Percentiles rank a stretch among this genome's conserved stretches.
phyloP scores from a whole-genome alignment of 352 stramenopile species.

The Pythium angustatum region DNA sequence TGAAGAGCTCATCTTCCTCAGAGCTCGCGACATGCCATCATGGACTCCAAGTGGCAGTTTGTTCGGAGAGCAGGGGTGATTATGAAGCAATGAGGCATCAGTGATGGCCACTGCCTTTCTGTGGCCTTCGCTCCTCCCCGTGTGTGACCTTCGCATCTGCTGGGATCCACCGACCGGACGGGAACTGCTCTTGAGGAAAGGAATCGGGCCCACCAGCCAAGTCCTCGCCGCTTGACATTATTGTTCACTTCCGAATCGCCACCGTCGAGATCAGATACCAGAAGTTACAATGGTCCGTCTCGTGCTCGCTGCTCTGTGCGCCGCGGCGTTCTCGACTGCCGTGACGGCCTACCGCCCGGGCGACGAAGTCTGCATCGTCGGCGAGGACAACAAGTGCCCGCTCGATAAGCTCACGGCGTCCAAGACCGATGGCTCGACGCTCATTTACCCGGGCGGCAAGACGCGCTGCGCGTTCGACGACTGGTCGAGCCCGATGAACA shows the following conservation, averaged over 20 bases:
- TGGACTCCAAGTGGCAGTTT: no score
- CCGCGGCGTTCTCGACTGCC: constrained; percentile 1
- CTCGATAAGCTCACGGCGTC: constrained; percentile 54
- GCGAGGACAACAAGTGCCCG: constrained; percentile 43
- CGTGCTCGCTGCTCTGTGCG: constrained; percentile 16
- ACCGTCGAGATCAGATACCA: not conserved
- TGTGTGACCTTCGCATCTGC: no score
- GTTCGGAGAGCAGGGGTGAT: no score
- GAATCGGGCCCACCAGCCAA: not conserved
- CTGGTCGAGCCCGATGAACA: constrained; percentile 30
- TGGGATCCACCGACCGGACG: constrained; percentile 9
- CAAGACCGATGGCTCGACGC: constrained; percentile 42
- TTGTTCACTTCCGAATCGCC: constrained; percentile 23
- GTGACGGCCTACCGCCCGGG: constrained; percentile 35
- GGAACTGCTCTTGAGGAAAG: not conserved
- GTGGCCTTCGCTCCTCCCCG: constrained; percentile 1
- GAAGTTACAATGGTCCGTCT: constrained; percentile 16
- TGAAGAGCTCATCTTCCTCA: not conserved
- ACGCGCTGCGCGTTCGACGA: constrained; percentile 61
- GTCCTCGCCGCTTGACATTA: not conserved
- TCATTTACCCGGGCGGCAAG: constrained; percentile 61
- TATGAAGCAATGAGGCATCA: not conserved
- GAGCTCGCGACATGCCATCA: not conserved
- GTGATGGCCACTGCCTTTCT: constrained; percentile 4
- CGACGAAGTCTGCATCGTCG: constrained; percentile 62